Conservation (phyloP, 345 rosid species). For the Ceriops decandra region DNA sequence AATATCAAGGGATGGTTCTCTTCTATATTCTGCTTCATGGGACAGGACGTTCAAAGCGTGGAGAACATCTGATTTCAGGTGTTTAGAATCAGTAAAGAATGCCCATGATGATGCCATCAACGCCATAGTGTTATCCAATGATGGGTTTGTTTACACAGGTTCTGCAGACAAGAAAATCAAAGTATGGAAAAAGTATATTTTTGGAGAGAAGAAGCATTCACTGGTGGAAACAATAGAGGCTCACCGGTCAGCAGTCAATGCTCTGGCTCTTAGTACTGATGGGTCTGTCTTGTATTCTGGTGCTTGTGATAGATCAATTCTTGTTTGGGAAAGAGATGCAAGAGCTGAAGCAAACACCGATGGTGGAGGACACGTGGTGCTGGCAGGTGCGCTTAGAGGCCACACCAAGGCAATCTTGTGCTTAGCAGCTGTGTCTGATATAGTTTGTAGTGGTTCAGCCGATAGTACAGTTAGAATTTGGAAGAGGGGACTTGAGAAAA, state of each 20-base stretch:
- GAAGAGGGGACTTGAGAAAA: slow-evolving; percentile 42
- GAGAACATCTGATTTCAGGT: slow-evolving; percentile 53
- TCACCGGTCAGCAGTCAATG: slow-evolving; percentile 70
- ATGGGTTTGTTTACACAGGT: slow-evolving; percentile 60
- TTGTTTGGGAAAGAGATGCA: slow-evolving; percentile 58
- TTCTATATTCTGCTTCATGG: slow-evolving; percentile 81
- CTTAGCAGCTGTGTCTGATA: slow-evolving; percentile 43
- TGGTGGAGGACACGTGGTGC: slow-evolving; percentile 33
- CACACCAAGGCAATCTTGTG: slow-evolving; percentile 64
- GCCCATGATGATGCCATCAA: slow-evolving; percentile 79
- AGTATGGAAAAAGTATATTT: slow-evolving; percentile 43
- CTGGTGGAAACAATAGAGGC: slow-evolving; percentile 44
- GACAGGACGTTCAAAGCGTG: slow-evolving; percentile 70
- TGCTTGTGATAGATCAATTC: slow-evolving; percentile 67
- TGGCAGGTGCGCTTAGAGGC: slow-evolving; percentile 72
- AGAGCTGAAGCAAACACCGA: neutral
- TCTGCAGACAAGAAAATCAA: slow-evolving; percentile 72
- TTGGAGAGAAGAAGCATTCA: slow-evolving; percentile 34
- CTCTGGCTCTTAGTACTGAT: slow-evolving; percentile 54
- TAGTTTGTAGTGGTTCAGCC: slow-evolving; percentile 70
- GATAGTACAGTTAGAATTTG: slow-evolving; percentile 61
- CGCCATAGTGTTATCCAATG: slow-evolving; percentile 47
- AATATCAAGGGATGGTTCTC: slow-evolving; percentile 34
- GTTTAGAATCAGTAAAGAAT: slow-evolving; percentile 52
- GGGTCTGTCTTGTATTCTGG: slow-evolving; percentile 70